Evolutionary conservation across 1,284 basidiomycete genomes (phyloP).

Genomic region (Sanghuangporus baumii): DNA sequence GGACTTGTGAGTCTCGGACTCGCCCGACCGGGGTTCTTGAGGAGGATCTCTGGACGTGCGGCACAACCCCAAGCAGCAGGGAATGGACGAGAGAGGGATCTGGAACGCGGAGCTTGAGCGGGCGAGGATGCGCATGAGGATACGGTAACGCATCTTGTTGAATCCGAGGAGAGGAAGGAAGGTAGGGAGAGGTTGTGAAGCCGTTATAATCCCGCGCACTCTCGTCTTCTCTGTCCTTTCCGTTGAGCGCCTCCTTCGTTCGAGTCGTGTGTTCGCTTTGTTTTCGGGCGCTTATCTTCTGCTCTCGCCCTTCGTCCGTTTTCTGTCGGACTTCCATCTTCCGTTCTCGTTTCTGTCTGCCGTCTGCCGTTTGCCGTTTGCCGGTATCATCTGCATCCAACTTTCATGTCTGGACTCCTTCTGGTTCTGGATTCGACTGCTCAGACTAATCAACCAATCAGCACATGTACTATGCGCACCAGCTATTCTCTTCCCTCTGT

Average conservation of each 20-base stretch:
- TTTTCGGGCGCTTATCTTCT: too few relatives aligned
- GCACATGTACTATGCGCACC: neutral
- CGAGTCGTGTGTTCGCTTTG: neutral
- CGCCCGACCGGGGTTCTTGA: slow-evolving; percentile 5
- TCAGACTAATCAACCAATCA: neutral
- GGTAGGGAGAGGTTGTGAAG: too few relatives aligned
- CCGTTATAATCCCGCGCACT: neutral
- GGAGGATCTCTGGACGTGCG: neutral
- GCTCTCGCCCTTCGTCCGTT: neutral
- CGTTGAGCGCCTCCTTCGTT: neutral
- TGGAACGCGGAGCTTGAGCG: neutral
- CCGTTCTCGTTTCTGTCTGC: neutral
- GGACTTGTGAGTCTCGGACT: slow-evolving; percentile 1
- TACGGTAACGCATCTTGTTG: neutral
- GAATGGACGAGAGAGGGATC: neutral
- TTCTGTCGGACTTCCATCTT: neutral
- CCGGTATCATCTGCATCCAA: neutral
- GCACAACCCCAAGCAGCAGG: neutral
- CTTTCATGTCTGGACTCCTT: neutral
- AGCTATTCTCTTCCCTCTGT: neutral
- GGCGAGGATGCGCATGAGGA: neutral
- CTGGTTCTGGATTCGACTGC: neutral
- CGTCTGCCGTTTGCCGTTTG: neutral
- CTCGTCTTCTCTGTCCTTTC: neutral
- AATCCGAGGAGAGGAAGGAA: too few relatives aligned